phyloP scores from a whole-genome alignment of 352 stramenopile species.

The Elongisporangium undulatum region DNA sequence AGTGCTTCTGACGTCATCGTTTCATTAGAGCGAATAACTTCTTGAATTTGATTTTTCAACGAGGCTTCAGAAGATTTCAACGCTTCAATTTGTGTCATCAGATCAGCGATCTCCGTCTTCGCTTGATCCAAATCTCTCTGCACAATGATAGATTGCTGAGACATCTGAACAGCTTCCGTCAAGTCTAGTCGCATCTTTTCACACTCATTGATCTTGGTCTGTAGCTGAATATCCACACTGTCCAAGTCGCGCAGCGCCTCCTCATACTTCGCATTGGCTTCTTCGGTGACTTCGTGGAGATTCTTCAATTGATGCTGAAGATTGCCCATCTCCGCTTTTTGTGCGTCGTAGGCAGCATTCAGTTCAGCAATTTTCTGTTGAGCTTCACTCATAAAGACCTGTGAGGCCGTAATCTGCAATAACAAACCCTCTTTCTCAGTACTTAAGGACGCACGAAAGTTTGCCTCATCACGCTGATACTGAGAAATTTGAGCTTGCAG shows the following conservation, averaged over 20 bases:
- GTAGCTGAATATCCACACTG: constrained; percentile 17
- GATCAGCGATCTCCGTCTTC: constrained; percentile 25
- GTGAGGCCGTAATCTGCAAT: neutral
- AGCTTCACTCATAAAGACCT: neutral
- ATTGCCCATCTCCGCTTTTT: constrained; percentile 8
- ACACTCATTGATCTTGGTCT: constrained; percentile 22
- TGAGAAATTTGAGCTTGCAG: neutral
- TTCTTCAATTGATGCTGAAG: constrained; percentile 60
- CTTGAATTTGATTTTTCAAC: constrained; percentile 31
- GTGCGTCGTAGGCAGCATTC: constrained; percentile 5
- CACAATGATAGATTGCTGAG: constrained; percentile 19
- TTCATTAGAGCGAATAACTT: constrained; percentile 20
- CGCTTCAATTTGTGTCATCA: constrained; percentile 31
- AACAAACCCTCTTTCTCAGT: neutral
- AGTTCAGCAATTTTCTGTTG: constrained; percentile 5
- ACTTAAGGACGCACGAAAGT: neutral
- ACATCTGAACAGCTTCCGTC: constrained; percentile 6
- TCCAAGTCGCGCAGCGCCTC: constrained; percentile 42
- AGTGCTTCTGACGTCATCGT: constrained; percentile 19
- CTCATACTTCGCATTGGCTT: constrained; percentile 61
- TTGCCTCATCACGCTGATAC: neutral
- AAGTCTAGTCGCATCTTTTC: constrained; percentile 13
- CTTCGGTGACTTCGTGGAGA: constrained; percentile 54
- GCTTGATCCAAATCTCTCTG: constrained; percentile 28
- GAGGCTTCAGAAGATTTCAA: constrained; percentile 31